phyloP scores from a whole-genome alignment of 306 rosid species.

The Dalbergia oliveri region DNA sequence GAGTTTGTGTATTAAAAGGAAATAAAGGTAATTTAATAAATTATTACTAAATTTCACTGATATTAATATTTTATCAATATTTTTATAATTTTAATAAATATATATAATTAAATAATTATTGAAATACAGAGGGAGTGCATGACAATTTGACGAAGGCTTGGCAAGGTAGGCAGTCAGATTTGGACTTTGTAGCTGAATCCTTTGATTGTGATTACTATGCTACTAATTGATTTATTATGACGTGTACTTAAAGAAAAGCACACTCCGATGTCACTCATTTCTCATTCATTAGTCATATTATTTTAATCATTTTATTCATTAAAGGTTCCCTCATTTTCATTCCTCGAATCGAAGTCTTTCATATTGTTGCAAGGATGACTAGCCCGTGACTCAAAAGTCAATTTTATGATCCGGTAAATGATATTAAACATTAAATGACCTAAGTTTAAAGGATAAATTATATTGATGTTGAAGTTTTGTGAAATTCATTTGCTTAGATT shows the following conservation, averaged over 20 bases:
- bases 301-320: background rate
- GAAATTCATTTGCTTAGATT: no score
- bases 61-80: no score
- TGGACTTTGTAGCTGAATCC: background rate
- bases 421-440: no score
- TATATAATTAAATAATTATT: no score
- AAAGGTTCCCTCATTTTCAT: background rate
- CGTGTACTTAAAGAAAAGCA: slow-evolving; percentile 2
- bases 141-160: background rate
- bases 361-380: background rate
- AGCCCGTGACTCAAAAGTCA: background rate
- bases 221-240: background rate
- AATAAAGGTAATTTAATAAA: no score
- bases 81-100: no score
- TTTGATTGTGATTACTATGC: background rate
- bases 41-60: no score
- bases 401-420: background rate
- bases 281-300: background rate
- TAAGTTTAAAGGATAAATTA: no score
- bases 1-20: no score
- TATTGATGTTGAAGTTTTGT: no score
- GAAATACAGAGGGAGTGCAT: no score
- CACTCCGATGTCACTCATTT: background rate
- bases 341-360: background rate
- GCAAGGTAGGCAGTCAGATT: background rate